Evolutionary conservation across 2,329 filamentous ascomycete species (phyloP).

Genomic region (Neophaeococcomyces mojaviensis): DNA sequence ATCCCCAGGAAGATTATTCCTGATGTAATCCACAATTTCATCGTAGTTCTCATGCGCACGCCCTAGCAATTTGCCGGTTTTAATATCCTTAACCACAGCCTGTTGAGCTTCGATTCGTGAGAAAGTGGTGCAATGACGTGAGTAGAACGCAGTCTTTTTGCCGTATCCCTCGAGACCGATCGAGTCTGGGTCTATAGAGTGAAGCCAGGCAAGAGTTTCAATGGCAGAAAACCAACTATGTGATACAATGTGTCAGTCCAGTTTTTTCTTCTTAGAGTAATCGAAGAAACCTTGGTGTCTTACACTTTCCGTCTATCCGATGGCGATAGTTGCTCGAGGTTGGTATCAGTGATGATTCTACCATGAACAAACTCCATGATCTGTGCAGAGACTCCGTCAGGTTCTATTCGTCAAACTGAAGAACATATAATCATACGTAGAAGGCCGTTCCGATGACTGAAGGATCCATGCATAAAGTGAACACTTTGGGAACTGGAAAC

Average conservation of each 20-base stretch:
- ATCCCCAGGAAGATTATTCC: conserved; percentile 61
- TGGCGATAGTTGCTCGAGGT: conserved; percentile 59
- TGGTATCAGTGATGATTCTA: conserved; percentile 73
- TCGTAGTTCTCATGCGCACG: conserved; percentile 54
- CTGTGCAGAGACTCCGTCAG: background rate
- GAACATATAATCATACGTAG: conserved; percentile 48
- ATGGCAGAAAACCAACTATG: conserved; percentile 14
- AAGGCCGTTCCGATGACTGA: conserved; percentile 70
- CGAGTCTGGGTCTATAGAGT: conserved; percentile 54
- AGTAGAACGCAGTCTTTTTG: conserved; percentile 62
- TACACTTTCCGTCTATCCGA: conserved; percentile 62
- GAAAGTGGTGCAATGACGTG: conserved; percentile 71
- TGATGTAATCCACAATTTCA: conserved; percentile 65
- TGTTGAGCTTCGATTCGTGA: conserved; percentile 64
- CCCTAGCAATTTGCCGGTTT: conserved; percentile 62
- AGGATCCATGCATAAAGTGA: conserved; percentile 69
- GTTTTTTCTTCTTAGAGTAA: background rate
- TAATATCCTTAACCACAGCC: conserved; percentile 60
- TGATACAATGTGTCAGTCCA: background rate
- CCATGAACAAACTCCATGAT: conserved; percentile 76
- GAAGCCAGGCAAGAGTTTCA: conserved; percentile 63
- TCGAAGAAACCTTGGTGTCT: conserved; percentile 57
- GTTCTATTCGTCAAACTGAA: background rate
- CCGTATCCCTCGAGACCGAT: conserved; percentile 63
- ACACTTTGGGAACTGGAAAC: conserved; percentile 67